Conservation (phyloP, 2,329 filamentous ascomycete genomes). For the Colletotrichum sp. region DNA sequence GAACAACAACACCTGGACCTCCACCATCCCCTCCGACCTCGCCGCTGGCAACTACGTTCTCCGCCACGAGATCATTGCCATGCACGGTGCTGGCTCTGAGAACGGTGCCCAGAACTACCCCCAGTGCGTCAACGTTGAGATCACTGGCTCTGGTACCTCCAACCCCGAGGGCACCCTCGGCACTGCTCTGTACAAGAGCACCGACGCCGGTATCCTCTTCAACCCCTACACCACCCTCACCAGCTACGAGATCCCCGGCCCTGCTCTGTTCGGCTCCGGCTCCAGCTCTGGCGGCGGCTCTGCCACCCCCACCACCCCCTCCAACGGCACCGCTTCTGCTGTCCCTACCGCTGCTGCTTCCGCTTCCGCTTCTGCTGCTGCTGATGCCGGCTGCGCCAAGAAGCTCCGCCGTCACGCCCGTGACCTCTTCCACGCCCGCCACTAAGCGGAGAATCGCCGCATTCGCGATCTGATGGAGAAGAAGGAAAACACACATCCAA, state of each 20-base stretch:
- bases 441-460: background rate
- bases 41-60: conserved; percentile 50
- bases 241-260: conserved; percentile 36
- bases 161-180: conserved; percentile 34
- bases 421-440: conserved; percentile 4
- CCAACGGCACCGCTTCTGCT: background rate
- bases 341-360: background rate
- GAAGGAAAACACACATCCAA: background rate
- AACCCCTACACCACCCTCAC: conserved; percentile 32
- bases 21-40: conserved; percentile 36
- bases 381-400: background rate
- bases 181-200: conserved; percentile 30
- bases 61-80: conserved; percentile 57
- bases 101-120: conserved; percentile 58
- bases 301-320: conserved; percentile 19
- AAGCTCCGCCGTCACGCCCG: conserved; percentile 11
- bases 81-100: conserved; percentile 45
- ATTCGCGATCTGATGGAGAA: background rate
- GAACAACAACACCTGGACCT: conserved; percentile 35
- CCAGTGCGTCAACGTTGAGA: conserved; percentile 53
- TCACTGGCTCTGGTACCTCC: conserved; percentile 44
- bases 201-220: conserved; percentile 36
- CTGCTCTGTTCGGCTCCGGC: conserved; percentile 20
- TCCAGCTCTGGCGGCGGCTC: conserved; percentile 21
- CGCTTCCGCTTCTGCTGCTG: background rate